A percentile compares a stretch with the other conserved stretches of the same genome.
Conservation (phyloP, 257 asterid genomes). For the Verbena officinalis region DNA sequence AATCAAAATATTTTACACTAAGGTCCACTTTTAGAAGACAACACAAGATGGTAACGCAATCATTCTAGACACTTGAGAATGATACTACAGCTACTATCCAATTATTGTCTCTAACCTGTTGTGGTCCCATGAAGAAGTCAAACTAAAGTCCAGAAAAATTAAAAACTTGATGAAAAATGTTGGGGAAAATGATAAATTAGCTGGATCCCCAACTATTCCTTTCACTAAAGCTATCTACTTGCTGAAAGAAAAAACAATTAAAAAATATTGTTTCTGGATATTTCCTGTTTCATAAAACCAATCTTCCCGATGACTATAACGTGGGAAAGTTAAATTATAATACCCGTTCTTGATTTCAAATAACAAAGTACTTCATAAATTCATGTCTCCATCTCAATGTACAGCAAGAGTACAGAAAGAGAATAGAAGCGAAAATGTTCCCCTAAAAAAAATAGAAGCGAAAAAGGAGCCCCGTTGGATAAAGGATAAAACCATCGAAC, state of each 20-base stretch:
- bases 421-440: background rate
- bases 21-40: constrained; percentile 19
- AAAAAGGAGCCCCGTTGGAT: background rate
- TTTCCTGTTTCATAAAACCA: background rate
- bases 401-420: constrained; percentile 8
- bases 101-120: background rate
- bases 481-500: background rate
- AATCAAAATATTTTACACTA: background rate
- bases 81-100: constrained; percentile 19
- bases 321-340: background rate
- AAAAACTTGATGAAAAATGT: background rate
- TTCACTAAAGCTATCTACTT: constrained; percentile 3
- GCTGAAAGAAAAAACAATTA: background rate
- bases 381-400: background rate
- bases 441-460: background rate
- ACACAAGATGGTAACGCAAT: background rate
- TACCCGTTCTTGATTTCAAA: background rate
- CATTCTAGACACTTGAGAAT: constrained; percentile 2
- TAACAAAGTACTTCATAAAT: background rate
- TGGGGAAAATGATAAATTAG: background rate
- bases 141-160: background rate
- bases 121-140: constrained; percentile 29
- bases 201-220: background rate
- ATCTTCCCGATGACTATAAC: background rate
- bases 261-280: background rate